phyloP scores from a whole-genome alignment of 768 basidiomycete species.

The Pluteus cervinus region DNA sequence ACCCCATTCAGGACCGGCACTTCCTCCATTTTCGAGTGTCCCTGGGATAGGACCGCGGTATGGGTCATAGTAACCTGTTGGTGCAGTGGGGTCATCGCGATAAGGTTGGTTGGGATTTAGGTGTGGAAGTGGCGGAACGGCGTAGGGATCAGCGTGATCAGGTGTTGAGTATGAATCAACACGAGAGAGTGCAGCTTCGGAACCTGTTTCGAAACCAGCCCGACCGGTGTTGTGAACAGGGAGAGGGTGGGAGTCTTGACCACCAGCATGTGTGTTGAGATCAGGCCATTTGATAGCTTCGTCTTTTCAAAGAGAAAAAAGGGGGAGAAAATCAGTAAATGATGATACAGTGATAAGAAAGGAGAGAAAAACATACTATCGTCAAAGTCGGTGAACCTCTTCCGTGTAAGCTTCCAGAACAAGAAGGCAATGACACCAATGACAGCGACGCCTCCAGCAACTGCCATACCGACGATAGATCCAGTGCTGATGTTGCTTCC shows the following conservation, averaged over 20 bases:
- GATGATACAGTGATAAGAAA: not conserved
- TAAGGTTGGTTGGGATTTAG: constrained; percentile 76
- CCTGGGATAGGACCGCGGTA: constrained; percentile 73
- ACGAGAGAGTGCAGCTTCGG: constrained; percentile 52
- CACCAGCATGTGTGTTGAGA: constrained; percentile 58
- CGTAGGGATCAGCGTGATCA: constrained; percentile 69
- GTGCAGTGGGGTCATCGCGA: constrained; percentile 56
- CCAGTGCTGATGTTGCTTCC: constrained; percentile 51
- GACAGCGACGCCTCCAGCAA: constrained; percentile 73
- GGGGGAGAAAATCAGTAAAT: not conserved
- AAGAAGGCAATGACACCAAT: constrained; percentile 71
- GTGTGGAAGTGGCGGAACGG: constrained; percentile 77
- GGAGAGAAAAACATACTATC: constrained; percentile 52
- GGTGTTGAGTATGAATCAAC: constrained; percentile 44
- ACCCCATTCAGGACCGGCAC: constrained; percentile 28
- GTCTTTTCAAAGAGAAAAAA: no score
- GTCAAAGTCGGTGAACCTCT: constrained; percentile 69
- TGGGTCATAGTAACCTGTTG: constrained; percentile 65
- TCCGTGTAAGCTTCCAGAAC: constrained; percentile 82
- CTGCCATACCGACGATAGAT: constrained; percentile 75
- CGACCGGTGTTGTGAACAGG: constrained; percentile 68
- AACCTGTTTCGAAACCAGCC: constrained; percentile 66
- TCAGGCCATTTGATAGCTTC: constrained; percentile 93
- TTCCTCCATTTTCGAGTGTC: constrained; percentile 46
- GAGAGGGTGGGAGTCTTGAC: constrained; percentile 49